These are phyloP conservation scores for Echium plantagineum DNA, from an alignment of 257 asterid genomes.

Conservation along the genomic window DNA sequence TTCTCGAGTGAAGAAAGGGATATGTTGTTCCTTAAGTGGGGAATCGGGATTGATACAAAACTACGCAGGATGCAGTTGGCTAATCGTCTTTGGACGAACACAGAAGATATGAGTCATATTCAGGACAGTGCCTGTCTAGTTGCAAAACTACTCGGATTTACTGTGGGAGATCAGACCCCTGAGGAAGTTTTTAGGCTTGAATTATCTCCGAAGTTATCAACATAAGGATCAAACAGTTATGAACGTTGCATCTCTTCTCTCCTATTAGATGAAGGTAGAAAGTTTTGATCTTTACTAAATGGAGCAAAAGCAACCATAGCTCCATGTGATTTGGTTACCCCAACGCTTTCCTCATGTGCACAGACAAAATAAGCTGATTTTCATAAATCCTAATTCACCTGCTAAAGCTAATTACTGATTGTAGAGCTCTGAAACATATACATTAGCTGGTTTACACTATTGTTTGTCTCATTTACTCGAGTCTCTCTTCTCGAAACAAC, in stretches of 20 bases:
- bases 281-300: too few species aligned
- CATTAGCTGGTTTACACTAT: too few species aligned
- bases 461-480: too few species aligned
- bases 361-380: too few species aligned
- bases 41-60: constrained; percentile 51
- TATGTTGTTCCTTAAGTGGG: constrained; percentile 71
- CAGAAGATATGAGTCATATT: constrained; percentile 62
- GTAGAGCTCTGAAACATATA: too few species aligned
- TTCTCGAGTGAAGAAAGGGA: constrained; percentile 67
- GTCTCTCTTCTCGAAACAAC: too few species aligned
- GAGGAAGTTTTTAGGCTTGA: constrained; percentile 87
- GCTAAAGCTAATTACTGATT: too few species aligned
- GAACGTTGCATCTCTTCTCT: constrained; percentile 49
- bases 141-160: constrained; percentile 56
- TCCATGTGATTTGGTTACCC: too few species aligned
- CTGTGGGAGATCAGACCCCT: constrained; percentile 45
- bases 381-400: too few species aligned
- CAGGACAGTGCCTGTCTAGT: constrained; percentile 63
- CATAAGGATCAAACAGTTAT: constrained; percentile 38
- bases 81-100: constrained; percentile 53
- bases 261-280: constrained; percentile 19
- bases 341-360: too few species aligned
- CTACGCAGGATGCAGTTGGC: constrained; percentile 66
- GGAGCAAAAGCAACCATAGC: too few species aligned
- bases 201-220: constrained; percentile 47